These are phyloP conservation scores for Carex parvula DNA, from an alignment of 176 grass and related monocot species.

Conservation along the genomic window DNA sequence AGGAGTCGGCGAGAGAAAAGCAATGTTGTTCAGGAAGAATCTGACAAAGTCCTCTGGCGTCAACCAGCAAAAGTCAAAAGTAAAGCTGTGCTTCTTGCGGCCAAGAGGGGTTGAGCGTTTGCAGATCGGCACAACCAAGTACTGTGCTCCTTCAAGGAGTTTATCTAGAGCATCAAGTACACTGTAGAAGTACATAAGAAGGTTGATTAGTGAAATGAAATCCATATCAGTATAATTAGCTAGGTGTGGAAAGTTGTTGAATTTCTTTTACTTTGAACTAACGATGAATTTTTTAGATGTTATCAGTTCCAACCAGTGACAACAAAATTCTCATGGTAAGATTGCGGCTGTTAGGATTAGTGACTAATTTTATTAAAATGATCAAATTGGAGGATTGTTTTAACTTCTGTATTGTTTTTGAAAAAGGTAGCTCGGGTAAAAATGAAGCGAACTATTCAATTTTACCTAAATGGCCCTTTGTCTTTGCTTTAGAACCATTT, in stretches of 20 bases:
- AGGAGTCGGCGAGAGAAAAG: slow-evolving; percentile 40
- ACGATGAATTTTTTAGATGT: not conserved
- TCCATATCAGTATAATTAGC: not conserved
- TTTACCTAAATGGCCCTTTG: slow-evolving; percentile 18
- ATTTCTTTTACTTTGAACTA: not conserved
- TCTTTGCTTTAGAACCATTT: slow-evolving; percentile 23
- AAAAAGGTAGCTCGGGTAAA: slow-evolving; percentile 1
- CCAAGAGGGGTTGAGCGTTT: slow-evolving; percentile 14
- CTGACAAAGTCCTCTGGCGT: slow-evolving; percentile 65
- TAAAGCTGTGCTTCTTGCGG: not conserved
- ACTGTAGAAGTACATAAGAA: slow-evolving; percentile 24
- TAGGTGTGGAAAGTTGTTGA: not conserved
- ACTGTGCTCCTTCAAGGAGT: slow-evolving; percentile 49
- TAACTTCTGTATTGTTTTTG: not conserved
- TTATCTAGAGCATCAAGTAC: slow-evolving; percentile 60
- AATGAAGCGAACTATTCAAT: slow-evolving; percentile 13
- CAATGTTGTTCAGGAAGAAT: slow-evolving; percentile 68
- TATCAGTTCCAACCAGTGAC: too few relatives aligned
- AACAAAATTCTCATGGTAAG: not conserved
- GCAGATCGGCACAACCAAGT: slow-evolving; percentile 48
- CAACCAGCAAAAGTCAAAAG: slow-evolving; percentile 56
- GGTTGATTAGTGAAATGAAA: not conserved
- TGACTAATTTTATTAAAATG: not conserved
- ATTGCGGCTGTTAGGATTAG: not conserved
- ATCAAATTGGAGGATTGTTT: not conserved